Percentiles rank a stretch among this genome's conserved stretches.
Conservation (phyloP, 2,329 filamentous ascomycete species). For the Penicillium occitanis region DNA sequence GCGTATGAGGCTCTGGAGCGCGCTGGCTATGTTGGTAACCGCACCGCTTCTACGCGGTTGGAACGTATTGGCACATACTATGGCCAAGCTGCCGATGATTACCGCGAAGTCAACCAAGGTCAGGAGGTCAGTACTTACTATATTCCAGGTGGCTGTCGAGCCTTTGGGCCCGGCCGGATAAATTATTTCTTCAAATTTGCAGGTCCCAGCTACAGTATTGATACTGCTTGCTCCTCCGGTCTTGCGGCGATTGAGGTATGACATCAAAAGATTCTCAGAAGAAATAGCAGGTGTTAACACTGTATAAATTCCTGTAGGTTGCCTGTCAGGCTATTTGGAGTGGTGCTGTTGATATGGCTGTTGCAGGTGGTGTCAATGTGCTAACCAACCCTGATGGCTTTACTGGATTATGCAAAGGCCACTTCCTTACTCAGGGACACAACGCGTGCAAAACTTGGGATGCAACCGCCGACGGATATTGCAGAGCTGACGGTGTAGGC, state of each 20-base stretch:
- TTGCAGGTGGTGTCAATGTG: slow-evolving; percentile 70
- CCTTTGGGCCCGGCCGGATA: slow-evolving; percentile 63
- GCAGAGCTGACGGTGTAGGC: slow-evolving; percentile 72
- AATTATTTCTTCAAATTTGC: slow-evolving; percentile 76
- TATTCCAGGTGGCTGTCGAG: slow-evolving; percentile 62
- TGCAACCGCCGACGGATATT: slow-evolving; percentile 77
- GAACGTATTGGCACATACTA: slow-evolving; percentile 71
- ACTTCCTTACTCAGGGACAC: slow-evolving; percentile 70
- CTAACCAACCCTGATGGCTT: slow-evolving; percentile 81
- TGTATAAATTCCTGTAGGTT: background rate
- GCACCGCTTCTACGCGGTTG: slow-evolving; percentile 65
- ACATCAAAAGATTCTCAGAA: no score
- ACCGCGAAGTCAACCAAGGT: slow-evolving; percentile 70
- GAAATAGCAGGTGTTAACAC: no score
- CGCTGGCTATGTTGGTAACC: slow-evolving; percentile 72
- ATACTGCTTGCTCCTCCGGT: slow-evolving; percentile 77
- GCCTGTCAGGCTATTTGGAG: slow-evolving; percentile 72
- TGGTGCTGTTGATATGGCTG: slow-evolving; percentile 76
- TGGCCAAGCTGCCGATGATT: slow-evolving; percentile 73
- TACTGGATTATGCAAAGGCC: slow-evolving; percentile 70
- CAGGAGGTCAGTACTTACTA: slow-evolving; percentile 71
- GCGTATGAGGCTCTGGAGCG: slow-evolving; percentile 81
- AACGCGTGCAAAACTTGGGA: slow-evolving; percentile 80
- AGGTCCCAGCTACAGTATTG: slow-evolving; percentile 69
- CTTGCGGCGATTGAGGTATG: slow-evolving; percentile 59